A percentile compares a stretch with the other conserved stretches of the same genome.
Evolutionary conservation across 2,329 filamentous ascomycete genomes (phyloP).

Genomic region (Venturia carpophila): DNA sequence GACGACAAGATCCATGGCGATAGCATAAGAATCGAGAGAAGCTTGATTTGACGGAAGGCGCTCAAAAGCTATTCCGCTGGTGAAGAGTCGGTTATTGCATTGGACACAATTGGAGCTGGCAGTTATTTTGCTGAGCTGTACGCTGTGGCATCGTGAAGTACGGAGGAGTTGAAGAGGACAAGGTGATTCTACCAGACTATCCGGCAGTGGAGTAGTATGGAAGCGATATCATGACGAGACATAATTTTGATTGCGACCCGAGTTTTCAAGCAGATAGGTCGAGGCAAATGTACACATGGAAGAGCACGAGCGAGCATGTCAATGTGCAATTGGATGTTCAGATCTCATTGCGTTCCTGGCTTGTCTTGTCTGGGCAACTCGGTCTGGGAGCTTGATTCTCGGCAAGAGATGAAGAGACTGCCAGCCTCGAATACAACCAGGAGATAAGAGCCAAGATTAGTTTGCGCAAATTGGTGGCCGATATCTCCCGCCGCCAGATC

Average conservation of each 20-base stretch:
- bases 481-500: background rate
- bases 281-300: constrained; percentile 11
- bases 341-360: constrained; percentile 33
- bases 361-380: constrained; percentile 29
- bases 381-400: constrained; percentile 20
- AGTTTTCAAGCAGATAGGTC: background rate
- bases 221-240: background rate
- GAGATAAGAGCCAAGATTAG: background rate
- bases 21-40: constrained; percentile 24
- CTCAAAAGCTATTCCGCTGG: background rate
- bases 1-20: constrained; percentile 21
- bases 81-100: background rate
- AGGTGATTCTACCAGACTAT: constrained; percentile 33
- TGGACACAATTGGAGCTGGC: constrained; percentile 29
- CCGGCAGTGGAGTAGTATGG: constrained; percentile 34
- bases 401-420: background rate
- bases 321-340: constrained; percentile 32
- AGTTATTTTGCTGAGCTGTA: constrained; percentile 36
- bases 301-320: constrained; percentile 31
- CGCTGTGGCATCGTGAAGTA: constrained; percentile 28
- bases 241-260: background rate
- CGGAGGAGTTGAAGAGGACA: constrained; percentile 23
- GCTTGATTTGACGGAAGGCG: constrained; percentile 26
- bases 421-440: background rate
- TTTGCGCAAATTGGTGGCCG: background rate